A percentile compares a stretch with the other conserved stretches of the same genome.
Evolutionary conservation across 2,329 filamentous ascomycete species (phyloP).

Genomic region (Cercospora sp.): DNA sequence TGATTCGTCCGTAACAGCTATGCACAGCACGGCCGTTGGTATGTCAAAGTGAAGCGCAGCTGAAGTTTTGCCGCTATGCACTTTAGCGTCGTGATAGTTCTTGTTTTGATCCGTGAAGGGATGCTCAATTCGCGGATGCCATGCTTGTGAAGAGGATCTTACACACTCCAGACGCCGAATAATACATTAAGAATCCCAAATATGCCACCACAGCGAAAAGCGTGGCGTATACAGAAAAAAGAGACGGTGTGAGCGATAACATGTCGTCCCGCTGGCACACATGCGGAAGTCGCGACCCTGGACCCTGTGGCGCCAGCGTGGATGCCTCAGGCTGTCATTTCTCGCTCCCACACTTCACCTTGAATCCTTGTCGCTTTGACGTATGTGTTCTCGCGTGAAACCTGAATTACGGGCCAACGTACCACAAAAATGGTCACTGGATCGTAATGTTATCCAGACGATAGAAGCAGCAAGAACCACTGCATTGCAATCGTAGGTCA

Average conservation of each 20-base stretch:
- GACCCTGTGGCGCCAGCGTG: not conserved
- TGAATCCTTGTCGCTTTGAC: conserved; percentile 11
- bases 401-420: conserved; percentile 12
- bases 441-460: conserved; percentile 7
- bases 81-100: not conserved
- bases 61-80: not conserved
- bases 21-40: not conserved
- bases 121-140: not conserved
- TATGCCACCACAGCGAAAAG: not conserved
- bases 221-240: not conserved
- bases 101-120: not conserved
- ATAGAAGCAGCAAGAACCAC: conserved; percentile 11
- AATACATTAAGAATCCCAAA: not conserved
- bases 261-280: not conserved
- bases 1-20: not conserved
- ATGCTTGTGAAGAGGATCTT: not conserved
- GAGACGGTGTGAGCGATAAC: not conserved
- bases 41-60: conserved; percentile 1
- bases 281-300: conserved; percentile 9
- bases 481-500: conserved; percentile 2
- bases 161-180: conserved; percentile 10
- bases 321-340: not conserved
- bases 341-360: conserved; percentile 4
- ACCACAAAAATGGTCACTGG: conserved; percentile 12
- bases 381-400: conserved; percentile 6